These are phyloP conservation scores for Leccinum truebloodii DNA, from an alignment of 768 basidiomycete genomes.

Conservation along the genomic window DNA sequence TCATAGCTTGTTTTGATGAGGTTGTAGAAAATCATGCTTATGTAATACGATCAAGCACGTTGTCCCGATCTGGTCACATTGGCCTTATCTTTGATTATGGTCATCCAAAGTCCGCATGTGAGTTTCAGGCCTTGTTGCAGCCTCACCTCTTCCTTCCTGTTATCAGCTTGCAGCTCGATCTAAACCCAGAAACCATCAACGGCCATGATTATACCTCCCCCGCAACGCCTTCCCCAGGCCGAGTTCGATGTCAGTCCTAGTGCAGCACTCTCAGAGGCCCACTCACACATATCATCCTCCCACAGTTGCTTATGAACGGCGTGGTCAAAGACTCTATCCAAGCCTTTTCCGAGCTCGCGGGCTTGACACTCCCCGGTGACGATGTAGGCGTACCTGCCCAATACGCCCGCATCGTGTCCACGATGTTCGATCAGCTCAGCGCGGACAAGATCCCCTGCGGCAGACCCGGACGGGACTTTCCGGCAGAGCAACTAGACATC, in stretches of 20 bases:
- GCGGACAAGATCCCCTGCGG: conserved; percentile 20
- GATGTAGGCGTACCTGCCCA: conserved; percentile 19
- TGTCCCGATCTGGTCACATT: too few species aligned
- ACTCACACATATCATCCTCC: neutral
- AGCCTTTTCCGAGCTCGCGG: conserved; percentile 16
- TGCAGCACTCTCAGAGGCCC: neutral
- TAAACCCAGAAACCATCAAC: neutral
- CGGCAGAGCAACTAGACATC: conserved; percentile 12
- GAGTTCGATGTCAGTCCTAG: conserved; percentile 26
- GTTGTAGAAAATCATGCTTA: too few species aligned
- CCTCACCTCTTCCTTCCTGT: neutral
- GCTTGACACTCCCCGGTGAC: conserved; percentile 9
- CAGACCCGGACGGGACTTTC: conserved; percentile 5
- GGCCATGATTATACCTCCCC: neutral
- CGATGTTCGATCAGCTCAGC: conserved; percentile 25
- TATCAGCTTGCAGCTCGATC: neutral
- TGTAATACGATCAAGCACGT: too few species aligned
- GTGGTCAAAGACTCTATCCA: conserved; percentile 13
- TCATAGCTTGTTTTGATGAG: too few species aligned
- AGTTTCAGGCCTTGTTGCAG: neutral
- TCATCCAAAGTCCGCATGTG: conserved; percentile 7
- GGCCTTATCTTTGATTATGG: conserved; percentile 6
- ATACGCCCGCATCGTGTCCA: conserved; percentile 23
- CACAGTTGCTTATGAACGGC: conserved; percentile 18
- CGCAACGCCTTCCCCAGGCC: conserved; percentile 2